Percentiles rank a stretch among this genome's conserved stretches.
Evolutionary conservation across 2,329 filamentous ascomycete species (phyloP).

Genomic region (Diplodia mutila): DNA sequence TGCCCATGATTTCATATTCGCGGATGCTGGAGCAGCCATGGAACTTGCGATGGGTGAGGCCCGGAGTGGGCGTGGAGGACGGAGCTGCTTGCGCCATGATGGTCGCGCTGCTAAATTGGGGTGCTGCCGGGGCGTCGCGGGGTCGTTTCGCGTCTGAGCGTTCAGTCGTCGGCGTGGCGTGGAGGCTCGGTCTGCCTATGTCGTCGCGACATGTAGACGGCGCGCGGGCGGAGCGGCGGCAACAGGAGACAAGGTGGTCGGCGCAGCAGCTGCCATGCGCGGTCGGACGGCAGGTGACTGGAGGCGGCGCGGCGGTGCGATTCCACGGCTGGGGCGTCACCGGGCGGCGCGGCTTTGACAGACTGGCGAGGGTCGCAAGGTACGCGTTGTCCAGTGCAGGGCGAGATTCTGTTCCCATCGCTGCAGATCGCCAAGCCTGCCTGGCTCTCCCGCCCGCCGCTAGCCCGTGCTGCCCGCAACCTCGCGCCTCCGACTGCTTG

Average conservation of each 20-base stretch:
- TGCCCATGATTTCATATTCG: slow-evolving; percentile 78
- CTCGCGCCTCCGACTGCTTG: slow-evolving; percentile 2
- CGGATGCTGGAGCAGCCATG: slow-evolving; percentile 81
- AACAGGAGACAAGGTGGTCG: background rate
- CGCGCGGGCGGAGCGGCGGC: slow-evolving; percentile 4
- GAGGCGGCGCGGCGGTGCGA: background rate
- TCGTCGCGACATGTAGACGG: slow-evolving; percentile 27
- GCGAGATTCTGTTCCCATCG: slow-evolving; percentile 12
- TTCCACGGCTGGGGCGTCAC: slow-evolving; percentile 5
- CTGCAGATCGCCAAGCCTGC: slow-evolving; percentile 15
- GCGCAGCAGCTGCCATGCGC: slow-evolving; percentile 12
- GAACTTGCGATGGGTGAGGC: slow-evolving; percentile 63
- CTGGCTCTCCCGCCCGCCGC: slow-evolving; percentile 13
- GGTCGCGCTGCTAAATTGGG: background rate
- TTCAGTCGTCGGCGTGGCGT: slow-evolving; percentile 18
- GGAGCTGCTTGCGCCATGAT: slow-evolving; percentile 25
- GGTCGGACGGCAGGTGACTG: background rate
- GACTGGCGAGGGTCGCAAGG: background rate
- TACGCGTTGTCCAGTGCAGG: slow-evolving; percentile 10
- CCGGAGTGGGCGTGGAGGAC: slow-evolving; percentile 51
- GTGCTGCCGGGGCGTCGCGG: background rate
- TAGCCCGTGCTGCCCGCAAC: slow-evolving; percentile 24
- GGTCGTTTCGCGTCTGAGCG: background rate
- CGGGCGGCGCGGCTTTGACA: background rate
- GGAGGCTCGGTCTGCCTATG: slow-evolving; percentile 9